Conservation (phyloP, 495 filamentous ascomycete genomes). For the Penicillium mononematosum region DNA sequence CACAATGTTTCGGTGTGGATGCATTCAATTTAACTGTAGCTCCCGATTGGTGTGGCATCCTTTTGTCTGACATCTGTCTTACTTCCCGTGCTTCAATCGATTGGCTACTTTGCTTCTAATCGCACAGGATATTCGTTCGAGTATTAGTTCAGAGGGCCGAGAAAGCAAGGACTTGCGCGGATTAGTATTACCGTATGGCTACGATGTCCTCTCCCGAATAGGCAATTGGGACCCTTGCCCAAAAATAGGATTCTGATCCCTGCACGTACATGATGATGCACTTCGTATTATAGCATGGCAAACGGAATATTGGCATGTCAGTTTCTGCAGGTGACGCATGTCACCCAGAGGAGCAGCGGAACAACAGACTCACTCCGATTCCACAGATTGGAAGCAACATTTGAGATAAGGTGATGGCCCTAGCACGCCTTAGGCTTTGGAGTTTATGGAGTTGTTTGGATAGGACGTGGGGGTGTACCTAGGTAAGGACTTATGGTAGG, state of each 20-base stretch:
- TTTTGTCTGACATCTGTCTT: too few relatives aligned
- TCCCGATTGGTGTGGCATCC: too few relatives aligned
- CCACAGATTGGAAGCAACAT: neutral
- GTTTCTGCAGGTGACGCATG: neutral
- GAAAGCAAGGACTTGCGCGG: too few relatives aligned
- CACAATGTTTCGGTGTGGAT: too few relatives aligned
- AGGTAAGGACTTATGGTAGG: neutral
- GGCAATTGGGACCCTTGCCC: neutral
- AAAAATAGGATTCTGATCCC: too few relatives aligned
- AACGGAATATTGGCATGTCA: neutral
- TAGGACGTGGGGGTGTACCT: neutral
- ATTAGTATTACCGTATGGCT: too few relatives aligned
- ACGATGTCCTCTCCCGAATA: too few relatives aligned
- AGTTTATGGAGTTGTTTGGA: neutral
- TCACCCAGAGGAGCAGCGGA: neutral
- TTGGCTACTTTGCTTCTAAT: too few relatives aligned
- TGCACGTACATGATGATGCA: neutral
- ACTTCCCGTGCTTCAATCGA: too few relatives aligned
- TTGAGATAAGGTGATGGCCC: neutral
- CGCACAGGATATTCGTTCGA: too few relatives aligned
- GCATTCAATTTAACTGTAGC: too few relatives aligned
- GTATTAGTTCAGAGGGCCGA: too few relatives aligned
- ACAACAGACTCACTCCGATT: neutral
- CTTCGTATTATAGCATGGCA: neutral
- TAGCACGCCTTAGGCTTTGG: neutral